A percentile compares a stretch with the other conserved stretches of the same genome.
Evolutionary conservation across 75 land plant genomes (phyloP).

Genomic region (Sequoia sempervirens): DNA sequence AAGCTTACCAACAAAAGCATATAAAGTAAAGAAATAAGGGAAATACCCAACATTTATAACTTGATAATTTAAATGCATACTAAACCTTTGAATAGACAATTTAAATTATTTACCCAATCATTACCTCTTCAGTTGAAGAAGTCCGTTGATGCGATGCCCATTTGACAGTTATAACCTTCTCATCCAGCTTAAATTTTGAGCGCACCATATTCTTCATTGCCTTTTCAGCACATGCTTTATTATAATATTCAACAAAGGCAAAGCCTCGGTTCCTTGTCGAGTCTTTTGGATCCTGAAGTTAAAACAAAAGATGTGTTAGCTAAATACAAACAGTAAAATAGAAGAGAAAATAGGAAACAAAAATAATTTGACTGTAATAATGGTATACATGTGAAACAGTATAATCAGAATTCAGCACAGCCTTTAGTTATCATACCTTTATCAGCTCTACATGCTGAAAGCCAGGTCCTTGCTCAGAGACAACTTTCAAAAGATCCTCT

Average conservation of each 20-base stretch:
- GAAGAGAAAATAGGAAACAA: not conserved
- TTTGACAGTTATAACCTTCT: conserved; percentile 71
- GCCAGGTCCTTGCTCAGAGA: conserved; percentile 83
- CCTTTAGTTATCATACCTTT: conserved; percentile 42
- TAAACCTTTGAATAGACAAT: not conserved
- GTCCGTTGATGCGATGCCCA: conserved; percentile 55
- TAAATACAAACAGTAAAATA: not conserved
- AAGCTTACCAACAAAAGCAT: not conserved
- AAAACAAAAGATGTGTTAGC: not conserved
- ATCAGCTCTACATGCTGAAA: conserved; percentile 74
- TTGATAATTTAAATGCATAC: not conserved
- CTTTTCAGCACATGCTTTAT: conserved; percentile 98
- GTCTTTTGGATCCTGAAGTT: conserved; percentile 71
- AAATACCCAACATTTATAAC: not conserved
- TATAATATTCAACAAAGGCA: conserved; percentile 94
- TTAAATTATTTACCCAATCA: not conserved
- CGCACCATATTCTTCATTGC: conserved; percentile 78
- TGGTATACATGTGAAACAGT: not conserved
- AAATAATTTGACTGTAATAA: not conserved
- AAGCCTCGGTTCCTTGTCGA: conserved; percentile 87
- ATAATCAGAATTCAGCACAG: not conserved
- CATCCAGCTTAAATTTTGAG: conserved; percentile 71
- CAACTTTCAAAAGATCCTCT: conserved; percentile 69
- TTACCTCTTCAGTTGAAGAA: conserved; percentile 10
- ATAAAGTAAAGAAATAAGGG: not conserved